Evolutionary conservation across 139 green algal genomes (phyloP).

Genomic region (Closterium sp.): DNA sequence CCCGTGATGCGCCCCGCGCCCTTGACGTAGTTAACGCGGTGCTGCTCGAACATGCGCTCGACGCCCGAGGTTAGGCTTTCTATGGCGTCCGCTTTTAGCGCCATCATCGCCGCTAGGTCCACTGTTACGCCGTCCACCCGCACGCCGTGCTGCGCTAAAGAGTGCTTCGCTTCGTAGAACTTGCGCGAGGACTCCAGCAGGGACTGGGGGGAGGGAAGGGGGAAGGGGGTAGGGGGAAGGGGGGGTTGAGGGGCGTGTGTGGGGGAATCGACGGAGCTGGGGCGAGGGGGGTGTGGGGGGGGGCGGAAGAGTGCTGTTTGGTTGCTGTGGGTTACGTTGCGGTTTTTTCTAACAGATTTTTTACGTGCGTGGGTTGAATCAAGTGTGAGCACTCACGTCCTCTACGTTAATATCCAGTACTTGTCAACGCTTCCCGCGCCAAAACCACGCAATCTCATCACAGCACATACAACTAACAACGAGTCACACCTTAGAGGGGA

Average conservation of each 20-base stretch:
- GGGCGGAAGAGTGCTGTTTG: too few species aligned
- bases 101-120: conserved; percentile 85
- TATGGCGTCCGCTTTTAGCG: conserved; percentile 87
- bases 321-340: too few species aligned
- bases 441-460: neutral
- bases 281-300: neutral
- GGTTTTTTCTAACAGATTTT: neutral
- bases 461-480: neutral
- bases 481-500: conserved; percentile 76
- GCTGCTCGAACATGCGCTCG: conserved; percentile 98
- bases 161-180: conserved; percentile 83
- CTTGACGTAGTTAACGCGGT: conserved; percentile 94
- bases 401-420: neutral
- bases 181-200: conserved; percentile 91
- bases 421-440: neutral
- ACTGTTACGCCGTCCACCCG: conserved; percentile 64
- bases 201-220: conserved; percentile 47
- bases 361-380: neutral
- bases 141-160: conserved; percentile 80
- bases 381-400: neutral
- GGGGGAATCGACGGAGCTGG: neutral
- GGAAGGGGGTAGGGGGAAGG: neutral
- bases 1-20: conserved; percentile 83
- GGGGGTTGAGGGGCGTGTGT: neutral
- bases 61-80: conserved; percentile 91